These are phyloP conservation scores for Boletus eberwhitei DNA, from an alignment of 768 basidiomycete species.

Conservation along the genomic window DNA sequence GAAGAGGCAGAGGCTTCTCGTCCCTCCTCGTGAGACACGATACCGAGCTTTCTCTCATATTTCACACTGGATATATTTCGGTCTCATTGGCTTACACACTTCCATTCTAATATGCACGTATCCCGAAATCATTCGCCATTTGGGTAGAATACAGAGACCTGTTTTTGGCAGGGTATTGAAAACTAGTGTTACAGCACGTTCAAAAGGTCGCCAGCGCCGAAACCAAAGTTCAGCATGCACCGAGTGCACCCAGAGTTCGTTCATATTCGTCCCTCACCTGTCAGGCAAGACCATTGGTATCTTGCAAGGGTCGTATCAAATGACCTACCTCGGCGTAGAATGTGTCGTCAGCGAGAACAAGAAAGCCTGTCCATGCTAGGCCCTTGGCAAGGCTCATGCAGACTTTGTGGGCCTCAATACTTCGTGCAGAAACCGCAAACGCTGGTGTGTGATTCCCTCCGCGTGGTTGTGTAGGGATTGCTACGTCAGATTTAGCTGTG, in stretches of 20 bases:
- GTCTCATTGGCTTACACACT: constrained; percentile 14
- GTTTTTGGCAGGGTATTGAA: constrained; percentile 10
- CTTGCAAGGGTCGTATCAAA: not conserved
- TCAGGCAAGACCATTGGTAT: not conserved
- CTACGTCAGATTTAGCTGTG: constrained; percentile 36
- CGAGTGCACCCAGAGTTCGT: constrained; percentile 6
- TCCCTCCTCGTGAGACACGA: constrained; percentile 11
- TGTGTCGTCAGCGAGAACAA: constrained; percentile 52
- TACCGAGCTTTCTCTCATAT: constrained; percentile 7
- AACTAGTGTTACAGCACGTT: constrained; percentile 15
- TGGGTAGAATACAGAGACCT: constrained; percentile 14
- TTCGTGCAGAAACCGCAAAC: constrained; percentile 59
- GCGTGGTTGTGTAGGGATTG: constrained; percentile 65
- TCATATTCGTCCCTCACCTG: constrained; percentile 27
- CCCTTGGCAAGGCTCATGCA: constrained; percentile 58
- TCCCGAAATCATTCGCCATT: constrained; percentile 9
- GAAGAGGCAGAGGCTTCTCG: constrained; percentile 16
- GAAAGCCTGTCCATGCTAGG: constrained; percentile 59
- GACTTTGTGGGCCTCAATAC: constrained; percentile 57
- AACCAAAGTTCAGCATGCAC: constrained; percentile 1
- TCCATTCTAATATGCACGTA: constrained; percentile 21
- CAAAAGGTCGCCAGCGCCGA: not conserved
- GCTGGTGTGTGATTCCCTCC: constrained; percentile 77
- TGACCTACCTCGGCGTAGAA: constrained; percentile 52
- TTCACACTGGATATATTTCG: constrained; percentile 18